Evolutionary conservation across 208 protist genomes (phyloP).

Genomic region (Borovskyia barvae): DNA sequence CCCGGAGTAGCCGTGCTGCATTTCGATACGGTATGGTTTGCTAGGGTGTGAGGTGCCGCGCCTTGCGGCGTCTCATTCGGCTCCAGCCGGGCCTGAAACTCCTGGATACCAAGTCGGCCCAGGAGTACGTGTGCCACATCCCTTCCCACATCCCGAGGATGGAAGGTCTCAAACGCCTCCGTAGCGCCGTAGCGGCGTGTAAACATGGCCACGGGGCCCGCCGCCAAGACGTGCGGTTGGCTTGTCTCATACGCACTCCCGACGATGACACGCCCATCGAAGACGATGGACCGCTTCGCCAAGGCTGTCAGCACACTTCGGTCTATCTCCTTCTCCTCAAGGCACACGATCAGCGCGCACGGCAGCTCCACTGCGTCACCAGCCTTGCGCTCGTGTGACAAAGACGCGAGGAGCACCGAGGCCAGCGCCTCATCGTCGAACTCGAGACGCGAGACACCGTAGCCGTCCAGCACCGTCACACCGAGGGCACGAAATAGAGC

Average conservation of each 20-base stretch:
- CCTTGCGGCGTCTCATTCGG: not conserved
- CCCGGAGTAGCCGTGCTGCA: not conserved
- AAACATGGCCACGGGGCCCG: conserved; percentile 92
- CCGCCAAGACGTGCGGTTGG: conserved; percentile 79
- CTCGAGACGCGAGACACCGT: conserved; percentile 75
- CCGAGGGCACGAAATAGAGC: conserved; percentile 72
- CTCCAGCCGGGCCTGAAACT: conserved; percentile 36
- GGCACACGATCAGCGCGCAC: conserved; percentile 81
- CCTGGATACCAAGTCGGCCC: conserved; percentile 73
- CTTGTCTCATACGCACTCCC: conserved; percentile 87
- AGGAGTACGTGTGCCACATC: conserved; percentile 76
- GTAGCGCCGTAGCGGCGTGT: conserved; percentile 88
- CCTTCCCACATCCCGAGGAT: conserved; percentile 75
- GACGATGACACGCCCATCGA: conserved; percentile 92
- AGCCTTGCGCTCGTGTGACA: conserved; percentile 37
- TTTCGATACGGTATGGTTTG: not conserved
- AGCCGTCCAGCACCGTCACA: conserved; percentile 77
- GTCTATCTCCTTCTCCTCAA: conserved; percentile 92
- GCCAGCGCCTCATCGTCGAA: conserved; percentile 81
- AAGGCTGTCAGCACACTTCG: conserved; percentile 79
- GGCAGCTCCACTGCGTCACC: conserved; percentile 80
- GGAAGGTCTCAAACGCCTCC: conserved; percentile 82
- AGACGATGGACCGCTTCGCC: conserved; percentile 91
- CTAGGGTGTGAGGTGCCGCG: not conserved
- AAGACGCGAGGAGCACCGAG: conserved; percentile 65